phyloP scores from a whole-genome alignment of 2,329 filamentous ascomycete species.

The Celoporthe dispersa region DNA sequence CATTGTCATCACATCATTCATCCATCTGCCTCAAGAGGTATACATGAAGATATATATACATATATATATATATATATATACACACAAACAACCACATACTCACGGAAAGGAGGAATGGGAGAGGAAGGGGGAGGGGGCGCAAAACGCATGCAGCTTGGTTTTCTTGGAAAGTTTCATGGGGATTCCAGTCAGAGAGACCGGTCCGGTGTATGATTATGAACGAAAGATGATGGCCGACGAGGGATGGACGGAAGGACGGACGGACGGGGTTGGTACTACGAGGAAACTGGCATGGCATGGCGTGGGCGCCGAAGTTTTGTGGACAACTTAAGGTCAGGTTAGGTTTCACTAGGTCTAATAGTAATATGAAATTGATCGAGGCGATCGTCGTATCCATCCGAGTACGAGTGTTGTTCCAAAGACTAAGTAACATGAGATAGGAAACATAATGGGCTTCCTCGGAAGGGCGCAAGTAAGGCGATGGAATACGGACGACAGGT shows the following conservation, averaged over 20 bases:
- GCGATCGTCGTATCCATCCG: background rate
- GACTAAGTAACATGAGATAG: background rate
- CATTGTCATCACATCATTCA: background rate
- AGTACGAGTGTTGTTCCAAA: background rate
- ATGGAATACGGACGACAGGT: background rate
- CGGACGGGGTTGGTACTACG: background rate
- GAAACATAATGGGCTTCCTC: background rate
- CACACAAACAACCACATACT: background rate
- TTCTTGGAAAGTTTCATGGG: background rate
- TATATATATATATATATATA: background rate
- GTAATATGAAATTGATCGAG: constrained; percentile 25
- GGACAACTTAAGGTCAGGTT: constrained; percentile 7
- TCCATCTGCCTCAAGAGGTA: constrained; percentile 6
- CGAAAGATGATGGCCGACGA: constrained; percentile 4
- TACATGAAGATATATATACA: background rate
- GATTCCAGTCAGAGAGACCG: background rate
- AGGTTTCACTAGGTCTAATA: constrained; percentile 26
- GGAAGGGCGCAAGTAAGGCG: background rate
- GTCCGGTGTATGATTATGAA: constrained; percentile 8
- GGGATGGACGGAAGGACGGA: background rate
- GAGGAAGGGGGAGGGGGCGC: background rate
- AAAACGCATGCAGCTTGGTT: background rate
- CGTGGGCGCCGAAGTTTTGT: constrained; percentile 3
- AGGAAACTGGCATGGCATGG: constrained; percentile 10
- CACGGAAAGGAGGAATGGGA: background rate